phyloP scores from a whole-genome alignment of 257 asterid species.

The Solanum tacnaense region DNA sequence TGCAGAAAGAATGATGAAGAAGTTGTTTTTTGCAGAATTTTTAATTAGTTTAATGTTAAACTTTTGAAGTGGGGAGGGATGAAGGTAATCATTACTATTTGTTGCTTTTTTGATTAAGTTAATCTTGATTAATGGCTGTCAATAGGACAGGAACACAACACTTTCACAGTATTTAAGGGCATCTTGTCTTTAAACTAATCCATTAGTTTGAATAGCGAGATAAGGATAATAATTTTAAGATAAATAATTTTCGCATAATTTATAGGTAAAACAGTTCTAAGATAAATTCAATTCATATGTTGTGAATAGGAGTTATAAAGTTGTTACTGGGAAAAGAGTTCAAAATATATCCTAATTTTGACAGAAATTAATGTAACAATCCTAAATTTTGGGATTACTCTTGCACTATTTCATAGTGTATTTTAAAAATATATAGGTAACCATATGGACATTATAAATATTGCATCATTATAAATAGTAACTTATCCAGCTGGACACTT shows the following conservation, averaged over 20 bases:
- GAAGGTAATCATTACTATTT: conserved; percentile 33
- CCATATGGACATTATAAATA: no score
- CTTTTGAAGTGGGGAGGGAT: conserved; percentile 15
- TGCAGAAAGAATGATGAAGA: conserved; percentile 9
- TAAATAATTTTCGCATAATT: no score
- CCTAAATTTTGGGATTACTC: no score
- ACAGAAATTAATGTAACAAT: no score
- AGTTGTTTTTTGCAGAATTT: neutral
- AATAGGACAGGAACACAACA: neutral
- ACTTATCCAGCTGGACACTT: no score
- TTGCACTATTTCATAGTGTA: no score
- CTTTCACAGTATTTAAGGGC: neutral
- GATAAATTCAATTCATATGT: no score
- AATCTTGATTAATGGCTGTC: neutral
- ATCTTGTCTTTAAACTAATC: neutral
- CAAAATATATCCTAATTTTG: no score
- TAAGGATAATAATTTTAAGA: no score
- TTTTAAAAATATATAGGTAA: no score
- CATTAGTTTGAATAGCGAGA: neutral
- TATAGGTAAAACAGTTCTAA: neutral
- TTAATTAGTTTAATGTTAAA: neutral
- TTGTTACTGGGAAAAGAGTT: no score
- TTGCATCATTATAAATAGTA: no score
- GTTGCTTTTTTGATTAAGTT: neutral
- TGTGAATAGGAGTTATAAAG: neutral